Evolutionary conservation across 2,329 filamentous ascomycete genomes (phyloP).

Genomic region (Diaporthe batatas): DNA sequence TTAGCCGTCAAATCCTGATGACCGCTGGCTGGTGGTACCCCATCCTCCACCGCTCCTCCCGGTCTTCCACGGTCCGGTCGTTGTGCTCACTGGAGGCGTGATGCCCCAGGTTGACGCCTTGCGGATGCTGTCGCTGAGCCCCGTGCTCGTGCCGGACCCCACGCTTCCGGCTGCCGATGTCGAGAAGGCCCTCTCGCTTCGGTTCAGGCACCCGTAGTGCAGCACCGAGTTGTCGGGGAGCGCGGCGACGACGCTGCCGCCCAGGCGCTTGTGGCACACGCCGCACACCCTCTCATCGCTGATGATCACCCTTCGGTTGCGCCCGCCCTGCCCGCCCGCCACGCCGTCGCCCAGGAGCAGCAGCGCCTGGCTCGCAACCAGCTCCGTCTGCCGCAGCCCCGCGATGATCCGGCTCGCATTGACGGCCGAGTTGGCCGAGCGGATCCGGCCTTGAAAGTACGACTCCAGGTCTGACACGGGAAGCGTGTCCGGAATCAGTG

Average conservation of each 20-base stretch:
- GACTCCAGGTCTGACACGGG: slow-evolving; percentile 84
- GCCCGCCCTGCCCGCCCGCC: slow-evolving; percentile 64
- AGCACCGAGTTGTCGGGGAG: slow-evolving; percentile 86
- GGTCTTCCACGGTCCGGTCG: slow-evolving; percentile 27
- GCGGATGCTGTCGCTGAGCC: slow-evolving; percentile 55
- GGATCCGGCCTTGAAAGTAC: slow-evolving; percentile 93
- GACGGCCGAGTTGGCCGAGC: slow-evolving; percentile 84
- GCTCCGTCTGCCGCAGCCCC: slow-evolving; percentile 81
- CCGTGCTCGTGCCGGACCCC: slow-evolving; percentile 45
- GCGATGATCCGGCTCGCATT: slow-evolving; percentile 85
- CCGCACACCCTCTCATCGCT: slow-evolving; percentile 90
- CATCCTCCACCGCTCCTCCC: slow-evolving; percentile 25
- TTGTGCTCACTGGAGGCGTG: slow-evolving; percentile 26
- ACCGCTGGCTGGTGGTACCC: slow-evolving; percentile 8
- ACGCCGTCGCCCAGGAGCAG: slow-evolving; percentile 79
- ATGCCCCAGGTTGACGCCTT: slow-evolving; percentile 41
- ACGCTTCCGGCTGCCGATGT: slow-evolving; percentile 36
- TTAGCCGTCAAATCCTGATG: slow-evolving; percentile 30
- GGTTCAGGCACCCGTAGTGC: slow-evolving; percentile 82
- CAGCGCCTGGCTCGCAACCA: slow-evolving; percentile 80
- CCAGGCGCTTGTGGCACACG: slow-evolving; percentile 93
- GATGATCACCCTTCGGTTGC: slow-evolving; percentile 79
- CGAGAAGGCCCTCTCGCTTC: slow-evolving; percentile 51
- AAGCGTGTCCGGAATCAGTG: slow-evolving; percentile 85
- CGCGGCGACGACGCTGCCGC: slow-evolving; percentile 90